These are phyloP conservation scores for Royoungia palumana DNA, from an alignment of 768 basidiomycete genomes.

Conservation along the genomic window DNA sequence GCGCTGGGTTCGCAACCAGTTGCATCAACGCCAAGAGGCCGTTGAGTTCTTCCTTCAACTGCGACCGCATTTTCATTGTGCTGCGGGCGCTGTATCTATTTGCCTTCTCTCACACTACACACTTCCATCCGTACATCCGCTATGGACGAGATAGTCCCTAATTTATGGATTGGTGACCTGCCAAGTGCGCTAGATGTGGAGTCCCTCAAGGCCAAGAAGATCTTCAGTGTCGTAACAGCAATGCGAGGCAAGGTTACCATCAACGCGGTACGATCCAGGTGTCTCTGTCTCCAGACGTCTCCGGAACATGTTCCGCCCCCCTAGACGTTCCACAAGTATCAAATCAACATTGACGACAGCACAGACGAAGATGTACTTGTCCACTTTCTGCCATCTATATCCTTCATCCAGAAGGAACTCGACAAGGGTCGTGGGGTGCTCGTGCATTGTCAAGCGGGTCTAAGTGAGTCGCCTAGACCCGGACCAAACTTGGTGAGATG, in stretches of 20 bases:
- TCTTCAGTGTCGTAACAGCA: conserved; percentile 69
- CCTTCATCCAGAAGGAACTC: conserved; percentile 78
- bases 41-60: conserved; percentile 1
- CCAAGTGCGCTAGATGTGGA: conserved; percentile 62
- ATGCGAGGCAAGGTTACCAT: conserved; percentile 69
- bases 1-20: neutral
- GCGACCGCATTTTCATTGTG: neutral
- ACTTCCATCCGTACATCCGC: neutral
- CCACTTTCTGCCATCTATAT: conserved; percentile 75
- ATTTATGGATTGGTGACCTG: conserved; percentile 84
- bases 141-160: conserved; percentile 79
- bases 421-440: conserved; percentile 74
- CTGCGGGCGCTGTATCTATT: neutral
- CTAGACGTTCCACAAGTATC: conserved; percentile 77
- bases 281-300: neutral
- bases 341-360: conserved; percentile 76
- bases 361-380: conserved; percentile 74
- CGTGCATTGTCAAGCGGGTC: conserved; percentile 88
- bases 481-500: neutral
- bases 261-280: conserved; percentile 47
- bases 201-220: conserved; percentile 63
- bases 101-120: neutral
- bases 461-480: conserved; percentile 55
- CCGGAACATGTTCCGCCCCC: neutral
- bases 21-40: neutral